Evolutionary conservation across 768 basidiomycete genomes (phyloP).

Genomic region (Amanita rimosa): DNA sequence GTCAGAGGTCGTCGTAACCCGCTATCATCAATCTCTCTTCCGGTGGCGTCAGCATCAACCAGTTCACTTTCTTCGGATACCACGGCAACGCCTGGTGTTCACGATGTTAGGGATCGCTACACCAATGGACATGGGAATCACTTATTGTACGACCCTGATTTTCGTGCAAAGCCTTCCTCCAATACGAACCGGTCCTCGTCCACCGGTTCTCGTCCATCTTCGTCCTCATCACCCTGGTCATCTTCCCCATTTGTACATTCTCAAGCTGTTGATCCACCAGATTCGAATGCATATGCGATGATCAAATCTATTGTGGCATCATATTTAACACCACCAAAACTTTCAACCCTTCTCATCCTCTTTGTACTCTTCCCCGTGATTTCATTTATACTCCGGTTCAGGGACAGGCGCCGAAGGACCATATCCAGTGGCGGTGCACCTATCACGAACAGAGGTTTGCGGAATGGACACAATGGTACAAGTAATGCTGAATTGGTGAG

Average conservation of each 20-base stretch:
- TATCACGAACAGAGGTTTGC: slow-evolving; percentile 3
- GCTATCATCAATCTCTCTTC: slow-evolving; percentile 13
- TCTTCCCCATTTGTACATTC: slow-evolving; percentile 15
- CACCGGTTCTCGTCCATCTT: slow-evolving; percentile 16
- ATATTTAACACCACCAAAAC: slow-evolving; percentile 35
- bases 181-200: slow-evolving; percentile 9
- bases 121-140: slow-evolving; percentile 1
- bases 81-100: slow-evolving; percentile 25
- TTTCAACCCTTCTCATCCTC: slow-evolving; percentile 36
- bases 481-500: slow-evolving; percentile 47
- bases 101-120: slow-evolving; percentile 9
- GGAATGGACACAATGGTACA: slow-evolving; percentile 4
- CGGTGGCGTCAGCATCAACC: slow-evolving; percentile 22
- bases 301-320: slow-evolving; percentile 36
- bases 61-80: slow-evolving; percentile 27
- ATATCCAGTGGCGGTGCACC: slow-evolving; percentile 22
- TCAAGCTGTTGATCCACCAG: slow-evolving; percentile 14
- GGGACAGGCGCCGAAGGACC: slow-evolving; percentile 9
- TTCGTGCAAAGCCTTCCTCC: neutral
- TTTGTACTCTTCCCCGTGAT: slow-evolving; percentile 34
- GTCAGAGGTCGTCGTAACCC: slow-evolving; percentile 19
- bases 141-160: neutral
- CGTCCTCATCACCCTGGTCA: slow-evolving; percentile 8
- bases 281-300: slow-evolving; percentile 24
- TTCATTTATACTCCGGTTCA: slow-evolving; percentile 39